Evolutionary conservation across 768 basidiomycete species (phyloP), one percentile per base, ranked within the genome.

Genomic region (Pholiota molesta): DNA sequence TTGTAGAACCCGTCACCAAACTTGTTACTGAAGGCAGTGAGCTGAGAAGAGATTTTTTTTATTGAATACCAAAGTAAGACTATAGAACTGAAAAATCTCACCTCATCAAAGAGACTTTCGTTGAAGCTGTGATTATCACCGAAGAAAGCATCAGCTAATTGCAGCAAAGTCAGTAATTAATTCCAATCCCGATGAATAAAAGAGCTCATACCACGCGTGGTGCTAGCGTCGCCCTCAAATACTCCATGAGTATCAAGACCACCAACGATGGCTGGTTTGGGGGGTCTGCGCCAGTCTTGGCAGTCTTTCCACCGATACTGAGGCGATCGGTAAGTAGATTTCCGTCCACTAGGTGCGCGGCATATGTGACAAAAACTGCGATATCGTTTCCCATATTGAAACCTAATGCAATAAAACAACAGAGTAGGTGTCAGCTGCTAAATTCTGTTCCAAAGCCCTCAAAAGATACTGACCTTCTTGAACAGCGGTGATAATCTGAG

Each of bases 1-100:
- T 72, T 68, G 57, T 70, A 72, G 7, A 65, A 65, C 47, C 71
- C 71, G 28, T 29, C 66, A 26, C 71, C 71, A 40, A 64, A 72
- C 28, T 63, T 54, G 57, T 70, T 67, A 52, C 64, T 66, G 40
- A 62, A 65, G 23, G 63, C 60, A 13, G 61, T 52, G 31, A 72
- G 59, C 71, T 72, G 23, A 29, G 21, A 1, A 19, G 11, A 13
- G 10, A 26, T n/a, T n/a, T n/a, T n/a, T n/a, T 6, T 45, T 16
- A 37, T n/a, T 45, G 8, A n/a, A 47, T 26, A 9, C 28, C 40
- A 16, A 13, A 0, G 9, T 19, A 2, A 47, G 3, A 6, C 59
- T 28, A n/a, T 26, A 45, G 33, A 1, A 7, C 14, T 7, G 7
- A 45, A 14, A 28, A 17, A 23, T 13, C 61, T 26, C 21, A 68